These are phyloP conservation scores for Penicillium griseofulvum DNA, from an alignment of 2,329 filamentous ascomycete genomes.

Conservation along the genomic window DNA sequence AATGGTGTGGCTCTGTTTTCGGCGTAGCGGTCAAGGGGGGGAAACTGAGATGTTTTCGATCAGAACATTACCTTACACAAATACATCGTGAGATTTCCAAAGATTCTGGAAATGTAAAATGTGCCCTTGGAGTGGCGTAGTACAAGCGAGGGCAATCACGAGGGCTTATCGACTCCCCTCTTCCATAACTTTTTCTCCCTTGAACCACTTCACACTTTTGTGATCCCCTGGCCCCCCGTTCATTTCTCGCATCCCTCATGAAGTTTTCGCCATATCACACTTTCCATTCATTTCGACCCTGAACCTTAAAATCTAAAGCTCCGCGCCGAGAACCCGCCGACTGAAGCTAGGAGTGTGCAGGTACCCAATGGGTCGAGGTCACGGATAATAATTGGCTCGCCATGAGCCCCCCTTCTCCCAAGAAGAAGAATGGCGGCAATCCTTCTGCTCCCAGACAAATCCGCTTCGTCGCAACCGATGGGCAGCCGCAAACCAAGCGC, in stretches of 20 bases:
- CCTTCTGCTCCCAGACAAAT: slow-evolving; percentile 49
- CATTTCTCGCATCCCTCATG: slow-evolving; percentile 8
- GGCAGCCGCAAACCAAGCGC: slow-evolving; percentile 74
- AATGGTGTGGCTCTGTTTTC: slow-evolving; percentile 9
- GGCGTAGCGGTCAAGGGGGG: slow-evolving; percentile 13
- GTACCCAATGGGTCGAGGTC: slow-evolving; percentile 35
- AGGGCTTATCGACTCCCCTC: slow-evolving; percentile 3
- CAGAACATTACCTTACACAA: background rate
- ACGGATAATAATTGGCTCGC: slow-evolving; percentile 37
- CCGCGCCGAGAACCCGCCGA: slow-evolving; percentile 1
- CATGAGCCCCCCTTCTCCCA: slow-evolving; percentile 41
- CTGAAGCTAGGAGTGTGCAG: slow-evolving; percentile 3
- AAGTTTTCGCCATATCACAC: slow-evolving; percentile 15
- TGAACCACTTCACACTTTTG: background rate
- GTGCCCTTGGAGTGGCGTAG: slow-evolving; percentile 6
- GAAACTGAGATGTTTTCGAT: background rate
- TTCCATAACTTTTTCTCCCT: slow-evolving; percentile 7
- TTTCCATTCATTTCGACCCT: slow-evolving; percentile 10
- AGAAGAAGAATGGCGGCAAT: slow-evolving; percentile 36
- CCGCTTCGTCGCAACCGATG: slow-evolving; percentile 79
- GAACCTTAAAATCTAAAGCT: slow-evolving; percentile 1
- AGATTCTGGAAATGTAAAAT: background rate
- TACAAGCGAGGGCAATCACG: slow-evolving; percentile 3
- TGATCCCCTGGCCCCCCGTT: background rate
- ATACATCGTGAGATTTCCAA: slow-evolving; percentile 9